Percentiles rank a stretch among this genome's conserved stretches.
Conservation (phyloP, 2,329 filamentous ascomycete genomes). For the Aspergillaceae sp. region DNA sequence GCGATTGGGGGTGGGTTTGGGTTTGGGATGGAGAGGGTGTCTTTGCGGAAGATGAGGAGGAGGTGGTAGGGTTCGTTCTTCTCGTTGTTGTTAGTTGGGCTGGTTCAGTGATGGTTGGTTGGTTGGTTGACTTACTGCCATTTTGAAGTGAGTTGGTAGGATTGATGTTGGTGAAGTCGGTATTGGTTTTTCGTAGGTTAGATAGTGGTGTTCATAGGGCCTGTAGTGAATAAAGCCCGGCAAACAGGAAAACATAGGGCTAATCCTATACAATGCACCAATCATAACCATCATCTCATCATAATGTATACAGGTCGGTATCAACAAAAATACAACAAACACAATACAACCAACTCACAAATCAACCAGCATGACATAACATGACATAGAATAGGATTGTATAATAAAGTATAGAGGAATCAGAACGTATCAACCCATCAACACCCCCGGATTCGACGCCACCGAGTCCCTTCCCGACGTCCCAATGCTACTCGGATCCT, state of each 20-base stretch:
- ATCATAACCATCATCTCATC: too few species aligned
- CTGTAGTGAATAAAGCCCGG: too few species aligned
- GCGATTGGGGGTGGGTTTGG: too few species aligned
- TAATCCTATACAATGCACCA: too few species aligned
- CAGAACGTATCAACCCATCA: not conserved
- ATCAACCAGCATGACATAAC: too few species aligned
- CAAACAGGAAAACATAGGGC: too few species aligned
- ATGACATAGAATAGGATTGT: too few species aligned
- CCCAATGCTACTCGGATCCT: not conserved
- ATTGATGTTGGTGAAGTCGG: not conserved
- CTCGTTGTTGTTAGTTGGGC: not conserved
- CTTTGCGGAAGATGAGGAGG: slow-evolving; percentile 1
- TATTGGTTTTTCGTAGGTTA: too few species aligned
- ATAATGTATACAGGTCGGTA: too few species aligned
- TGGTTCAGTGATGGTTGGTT: not conserved
- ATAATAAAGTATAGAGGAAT: not conserved
- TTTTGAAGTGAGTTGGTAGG: not conserved
- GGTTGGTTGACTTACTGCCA: not conserved
- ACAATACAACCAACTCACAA: too few species aligned
- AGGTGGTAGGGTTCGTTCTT: not conserved
- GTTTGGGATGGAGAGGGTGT: not conserved
- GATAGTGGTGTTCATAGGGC: too few species aligned
- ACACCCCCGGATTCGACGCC: not conserved
- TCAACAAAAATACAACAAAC: too few species aligned
- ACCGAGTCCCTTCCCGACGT: not conserved